A percentile compares a stretch with the other conserved stretches of the same genome.
These are phyloP conservation scores for Hypholoma fasciculare DNA, from an alignment of 768 basidiomycete species.

Conservation along the genomic window DNA sequence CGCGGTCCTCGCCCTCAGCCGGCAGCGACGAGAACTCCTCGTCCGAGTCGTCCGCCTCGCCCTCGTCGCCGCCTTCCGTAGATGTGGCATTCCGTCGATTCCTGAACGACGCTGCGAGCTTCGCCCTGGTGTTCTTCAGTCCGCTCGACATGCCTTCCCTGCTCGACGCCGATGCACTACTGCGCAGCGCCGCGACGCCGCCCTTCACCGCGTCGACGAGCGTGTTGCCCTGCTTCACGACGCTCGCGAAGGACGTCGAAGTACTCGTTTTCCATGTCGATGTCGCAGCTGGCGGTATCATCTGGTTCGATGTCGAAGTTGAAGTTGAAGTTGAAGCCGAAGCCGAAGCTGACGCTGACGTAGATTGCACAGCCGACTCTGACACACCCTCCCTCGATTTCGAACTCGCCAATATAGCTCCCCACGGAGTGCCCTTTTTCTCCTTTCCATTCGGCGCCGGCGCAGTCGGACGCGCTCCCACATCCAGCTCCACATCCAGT, in stretches of 20 bases:
- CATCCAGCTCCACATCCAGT: background rate
- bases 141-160: background rate
- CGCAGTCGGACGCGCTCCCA: background rate
- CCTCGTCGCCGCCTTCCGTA: background rate
- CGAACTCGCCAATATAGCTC: background rate
- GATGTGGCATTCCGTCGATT: background rate
- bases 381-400: constrained; percentile 7
- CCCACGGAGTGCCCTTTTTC: constrained; percentile 6
- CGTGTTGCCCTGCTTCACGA: constrained; percentile 1
- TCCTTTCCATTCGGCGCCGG: constrained; percentile 1
- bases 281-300: background rate
- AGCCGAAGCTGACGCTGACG: background rate
- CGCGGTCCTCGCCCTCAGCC: constrained; percentile 3
- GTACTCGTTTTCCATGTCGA: constrained; percentile 6
- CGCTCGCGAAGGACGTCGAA: constrained; percentile 4
- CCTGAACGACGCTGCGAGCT: constrained; percentile 5
- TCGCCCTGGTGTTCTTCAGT: background rate
- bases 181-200: constrained; percentile 1
- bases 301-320: background rate
- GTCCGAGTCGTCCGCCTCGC: constrained; percentile 13
- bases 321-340: background rate
- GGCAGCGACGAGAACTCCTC: constrained; percentile 20
- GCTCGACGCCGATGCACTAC: constrained; percentile 1
- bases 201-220: background rate
- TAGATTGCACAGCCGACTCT: background rate